A percentile compares a stretch with the other conserved stretches of the same genome.
Conservation (phyloP, 768 basidiomycete species). For the Panus rudis region DNA sequence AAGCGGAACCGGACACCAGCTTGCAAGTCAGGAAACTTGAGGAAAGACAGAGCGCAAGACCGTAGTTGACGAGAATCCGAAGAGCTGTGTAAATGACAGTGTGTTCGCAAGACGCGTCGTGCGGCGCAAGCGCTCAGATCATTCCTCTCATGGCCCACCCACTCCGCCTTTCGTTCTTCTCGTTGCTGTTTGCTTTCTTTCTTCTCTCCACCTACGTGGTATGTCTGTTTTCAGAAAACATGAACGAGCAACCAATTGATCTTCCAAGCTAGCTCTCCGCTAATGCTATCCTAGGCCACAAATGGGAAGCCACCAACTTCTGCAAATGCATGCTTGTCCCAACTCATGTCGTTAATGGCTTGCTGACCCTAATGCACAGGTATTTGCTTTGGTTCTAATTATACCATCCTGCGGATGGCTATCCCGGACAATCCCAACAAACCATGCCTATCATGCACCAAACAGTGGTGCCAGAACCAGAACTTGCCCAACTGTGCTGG, state of each 20-base stretch:
- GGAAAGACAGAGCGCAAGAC: too few species aligned
- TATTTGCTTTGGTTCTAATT: constrained; percentile 86
- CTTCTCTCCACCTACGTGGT: constrained; percentile 5
- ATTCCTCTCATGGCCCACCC: constrained; percentile 7
- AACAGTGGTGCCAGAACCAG: constrained; percentile 93
- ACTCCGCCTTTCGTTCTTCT: constrained; percentile 11
- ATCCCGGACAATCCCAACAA: constrained; percentile 80
- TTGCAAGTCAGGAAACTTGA: too few species aligned
- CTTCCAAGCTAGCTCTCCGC: constrained; percentile 28
- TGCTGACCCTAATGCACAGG: constrained; percentile 37
- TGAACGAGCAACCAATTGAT: background rate
- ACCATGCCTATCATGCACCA: constrained; percentile 89
- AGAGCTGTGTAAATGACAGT: too few species aligned
- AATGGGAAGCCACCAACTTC: constrained; percentile 88
- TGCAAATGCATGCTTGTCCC: constrained; percentile 65
- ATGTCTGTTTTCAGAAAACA: background rate
- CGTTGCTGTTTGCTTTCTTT: constrained; percentile 12
- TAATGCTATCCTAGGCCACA: constrained; percentile 41
- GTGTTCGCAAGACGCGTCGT: background rate
- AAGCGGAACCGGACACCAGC: too few species aligned
- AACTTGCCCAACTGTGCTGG: constrained; percentile 79
- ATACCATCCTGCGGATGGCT: constrained; percentile 75
- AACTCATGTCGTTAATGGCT: constrained; percentile 1
- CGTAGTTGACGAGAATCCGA: too few species aligned
- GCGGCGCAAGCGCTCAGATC: background rate